These are phyloP conservation scores for Metarhizium brunneum DNA, from an alignment of 2,329 filamentous ascomycete genomes.

Conservation along the genomic window DNA sequence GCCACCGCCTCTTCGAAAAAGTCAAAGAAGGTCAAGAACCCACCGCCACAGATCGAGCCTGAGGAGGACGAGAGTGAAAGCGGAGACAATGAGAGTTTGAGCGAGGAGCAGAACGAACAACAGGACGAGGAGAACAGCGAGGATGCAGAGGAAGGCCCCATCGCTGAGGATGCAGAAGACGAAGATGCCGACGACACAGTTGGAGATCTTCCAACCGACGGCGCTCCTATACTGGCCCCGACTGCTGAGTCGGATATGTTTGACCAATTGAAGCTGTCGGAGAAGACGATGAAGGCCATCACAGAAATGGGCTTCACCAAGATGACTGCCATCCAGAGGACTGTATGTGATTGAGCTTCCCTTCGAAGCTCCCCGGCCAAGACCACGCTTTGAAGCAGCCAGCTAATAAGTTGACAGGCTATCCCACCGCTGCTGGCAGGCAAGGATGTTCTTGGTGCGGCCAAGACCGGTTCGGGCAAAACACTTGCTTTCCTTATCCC, in stretches of 20 bases:
- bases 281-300: slow-evolving; percentile 83
- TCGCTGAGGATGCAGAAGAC: slow-evolving; percentile 12
- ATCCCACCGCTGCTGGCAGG: slow-evolving; percentile 86
- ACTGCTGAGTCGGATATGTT: slow-evolving; percentile 62
- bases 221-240: slow-evolving; percentile 41
- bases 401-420: slow-evolving; percentile 27
- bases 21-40: slow-evolving; percentile 33
- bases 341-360: slow-evolving; percentile 24
- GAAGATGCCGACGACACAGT: slow-evolving; percentile 16
- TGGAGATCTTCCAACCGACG: slow-evolving; percentile 26
- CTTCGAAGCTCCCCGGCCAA: too few relatives aligned
- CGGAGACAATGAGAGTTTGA: slow-evolving; percentile 17
- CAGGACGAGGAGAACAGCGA: slow-evolving; percentile 20
- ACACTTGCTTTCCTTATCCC: slow-evolving; percentile 92
- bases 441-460: slow-evolving; percentile 85
- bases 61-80: slow-evolving; percentile 19
- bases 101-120: slow-evolving; percentile 19
- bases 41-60: slow-evolving; percentile 18
- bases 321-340: slow-evolving; percentile 91
- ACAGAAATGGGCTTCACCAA: slow-evolving; percentile 84
- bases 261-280: slow-evolving; percentile 72
- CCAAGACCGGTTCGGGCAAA: slow-evolving; percentile 94
- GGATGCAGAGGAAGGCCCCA: slow-evolving; percentile 9
- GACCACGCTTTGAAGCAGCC: background rate
- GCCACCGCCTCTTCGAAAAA: slow-evolving; percentile 19